Evolutionary conservation across 2,329 filamentous ascomycete species (phyloP), one percentile per base, ranked within the genome.

Genomic region (Ophiostoma sp.): DNA sequence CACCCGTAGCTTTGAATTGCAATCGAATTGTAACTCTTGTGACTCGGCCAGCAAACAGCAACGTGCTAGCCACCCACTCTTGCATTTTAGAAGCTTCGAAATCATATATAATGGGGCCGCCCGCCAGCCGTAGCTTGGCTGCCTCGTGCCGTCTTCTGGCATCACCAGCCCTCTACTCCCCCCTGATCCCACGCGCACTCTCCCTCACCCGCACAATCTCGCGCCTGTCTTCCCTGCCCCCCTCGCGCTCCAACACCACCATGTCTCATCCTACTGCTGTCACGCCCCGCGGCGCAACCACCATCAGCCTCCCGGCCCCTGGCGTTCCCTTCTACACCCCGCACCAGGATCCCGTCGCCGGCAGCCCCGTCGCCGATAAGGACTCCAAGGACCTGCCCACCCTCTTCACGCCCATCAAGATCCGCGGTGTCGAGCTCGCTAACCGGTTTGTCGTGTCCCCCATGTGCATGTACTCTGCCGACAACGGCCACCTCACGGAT

Each of bases 401-500:
- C 5, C 77, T 87, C 68, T 87, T 86, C 78, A 81, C 79, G 69
- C 86, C 86, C 11, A 77, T 87, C 71, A 80, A 76, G 68, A 83
- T 86, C 72, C 83, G 85, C 67, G 79, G 78, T 70, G 73, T 86
- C 68, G 81, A 79, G 52, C 77, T 87, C 38, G 78, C 79, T 70
- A 87, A 88, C 77, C 84, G 86, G 68, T 80, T 87, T 74, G 81
- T 79, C 66, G 84, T 86, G 65, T 81, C 83, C 66, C 86, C 86
- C 68, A 87, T 88, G 85, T 88, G 86, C 77, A 84, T 81, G 72
- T 87, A 86, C 78, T 84, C 81, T 40, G 81, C 84, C 70, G 74
- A 81, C 64, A 77, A 85, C 71, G 84, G 93, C 52, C 89, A 94
- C 77, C 81, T 89, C 72, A 93, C 90, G 1, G 84, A 90, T 76